These are phyloP conservation scores for Nepenthes alata DNA, from an alignment of 179 eudicot genomes.

Conservation along the genomic window DNA sequence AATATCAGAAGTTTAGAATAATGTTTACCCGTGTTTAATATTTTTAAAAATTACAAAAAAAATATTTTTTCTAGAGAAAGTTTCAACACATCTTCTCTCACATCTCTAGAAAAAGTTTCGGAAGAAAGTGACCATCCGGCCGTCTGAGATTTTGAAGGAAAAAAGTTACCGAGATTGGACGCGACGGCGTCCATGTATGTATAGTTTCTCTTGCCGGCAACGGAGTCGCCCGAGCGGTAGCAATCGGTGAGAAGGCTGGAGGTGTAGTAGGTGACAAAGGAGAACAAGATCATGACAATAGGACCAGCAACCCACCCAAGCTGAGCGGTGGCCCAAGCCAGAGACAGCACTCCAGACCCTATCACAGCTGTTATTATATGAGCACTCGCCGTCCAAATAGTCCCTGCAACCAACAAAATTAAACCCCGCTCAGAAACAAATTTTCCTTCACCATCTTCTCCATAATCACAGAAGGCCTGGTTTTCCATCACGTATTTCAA, in stretches of 20 bases:
- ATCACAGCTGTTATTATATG: constrained; percentile 57
- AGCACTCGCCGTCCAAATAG: constrained; percentile 47
- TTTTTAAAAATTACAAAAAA: no score
- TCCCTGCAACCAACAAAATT: constrained; percentile 16
- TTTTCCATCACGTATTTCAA: no score
- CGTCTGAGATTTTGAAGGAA: neutral
- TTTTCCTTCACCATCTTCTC: no score
- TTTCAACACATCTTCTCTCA: no score
- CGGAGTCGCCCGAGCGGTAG: constrained; percentile 37
- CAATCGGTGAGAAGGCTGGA: constrained; percentile 40
- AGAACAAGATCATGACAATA: constrained; percentile 28
- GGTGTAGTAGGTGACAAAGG: constrained; percentile 34
- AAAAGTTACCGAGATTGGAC: constrained; percentile 29
- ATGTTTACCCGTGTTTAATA: no score
- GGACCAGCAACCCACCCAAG: constrained; percentile 52
- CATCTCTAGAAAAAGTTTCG: neutral
- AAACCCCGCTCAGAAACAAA: neutral
- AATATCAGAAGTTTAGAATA: no score
- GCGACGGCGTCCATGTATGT: constrained; percentile 52
- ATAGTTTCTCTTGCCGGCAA: constrained; percentile 37
- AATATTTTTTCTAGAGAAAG: no score
- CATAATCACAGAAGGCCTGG: no score
- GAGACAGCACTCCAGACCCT: constrained; percentile 46
- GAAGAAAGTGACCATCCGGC: neutral
- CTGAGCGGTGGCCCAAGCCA: constrained; percentile 59